Evolutionary conservation across 1,284 basidiomycete species (phyloP), one percentile per base, ranked within the genome.

Genomic region (Wallemia ichthyophaga): DNA sequence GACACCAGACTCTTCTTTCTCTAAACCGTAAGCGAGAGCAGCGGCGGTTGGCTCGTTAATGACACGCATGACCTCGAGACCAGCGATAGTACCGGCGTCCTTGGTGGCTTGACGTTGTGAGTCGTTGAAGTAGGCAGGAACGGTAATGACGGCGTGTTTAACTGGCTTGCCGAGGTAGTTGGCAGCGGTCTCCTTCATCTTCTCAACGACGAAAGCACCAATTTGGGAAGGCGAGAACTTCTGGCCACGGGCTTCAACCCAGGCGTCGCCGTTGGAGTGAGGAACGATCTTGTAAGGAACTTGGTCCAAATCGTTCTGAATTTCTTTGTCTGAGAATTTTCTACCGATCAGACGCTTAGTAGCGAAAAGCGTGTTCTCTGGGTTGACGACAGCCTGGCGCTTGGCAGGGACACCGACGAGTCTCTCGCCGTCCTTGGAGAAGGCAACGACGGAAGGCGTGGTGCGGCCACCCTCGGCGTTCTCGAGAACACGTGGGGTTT

Each of bases 1-100:
- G 66, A 91, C 74, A 13, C 83, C 81, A 37, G 82, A 83, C 64
- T 89, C 83, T 1, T 72, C 66, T 24, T 81, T 81, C 70, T 94
- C 88, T 28, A 92, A 78, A 71, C 89, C 92, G 70, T 98, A 98
- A 1, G 92, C 92, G 59, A 98, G 80, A 31, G 92, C 92, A 59
- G 91, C 92, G 59, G 92, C 92, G 25, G 92, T 96, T 25, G 92
- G 92, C 74, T 98, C 92, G 72, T 96, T 96, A 74, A 98, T 95
- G 63, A 98, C 88, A 70, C 91, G 88, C 59, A 96, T 81, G 57
- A 98, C 92, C 53, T 96, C 88, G 25, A 98, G 79, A 67, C 92
- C 91, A 55, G 92, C 89, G 66, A 96, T 95, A 68, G 85, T 81
- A 71, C 92, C 92, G 59, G 94, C 89, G 65, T 96, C 83, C 74